Conservation (phyloP, 1,139 yeast genomes). For the Suhomyces bribrorum region DNA sequence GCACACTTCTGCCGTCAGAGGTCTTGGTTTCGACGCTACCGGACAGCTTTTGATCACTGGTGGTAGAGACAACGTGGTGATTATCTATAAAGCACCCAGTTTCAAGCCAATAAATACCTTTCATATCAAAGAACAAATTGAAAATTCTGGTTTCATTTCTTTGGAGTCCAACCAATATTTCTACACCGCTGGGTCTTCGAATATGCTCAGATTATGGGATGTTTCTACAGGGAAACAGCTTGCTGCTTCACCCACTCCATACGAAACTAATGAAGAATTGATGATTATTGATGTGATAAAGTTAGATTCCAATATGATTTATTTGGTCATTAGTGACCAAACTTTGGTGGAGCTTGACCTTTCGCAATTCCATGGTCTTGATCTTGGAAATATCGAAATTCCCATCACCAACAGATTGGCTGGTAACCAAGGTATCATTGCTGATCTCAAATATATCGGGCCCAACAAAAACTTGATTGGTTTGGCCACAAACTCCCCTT, state of each 20-base stretch:
- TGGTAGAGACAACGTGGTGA: conserved; percentile 83
- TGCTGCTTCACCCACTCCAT: conserved; percentile 51
- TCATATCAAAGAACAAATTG: conserved; percentile 78
- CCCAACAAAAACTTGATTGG: conserved; percentile 61
- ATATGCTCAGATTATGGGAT: conserved; percentile 65
- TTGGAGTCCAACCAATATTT: conserved; percentile 39
- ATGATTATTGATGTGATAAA: conserved; percentile 59
- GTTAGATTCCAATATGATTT: conserved; percentile 25
- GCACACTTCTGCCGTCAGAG: conserved; percentile 86
- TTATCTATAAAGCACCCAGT: conserved; percentile 56
- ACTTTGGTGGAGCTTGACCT: conserved; percentile 61
- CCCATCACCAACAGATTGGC: conserved; percentile 61
- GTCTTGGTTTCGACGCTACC: conserved; percentile 61
- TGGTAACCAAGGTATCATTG: conserved; percentile 95
- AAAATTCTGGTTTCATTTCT: conserved; percentile 67
- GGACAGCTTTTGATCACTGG: conserved; percentile 70
- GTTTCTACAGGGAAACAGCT: conserved; percentile 36
- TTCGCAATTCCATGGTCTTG: conserved; percentile 14
- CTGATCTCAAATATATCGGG: conserved; percentile 80
- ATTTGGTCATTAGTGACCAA: conserved; percentile 76
- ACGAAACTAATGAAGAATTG: conserved; percentile 66
- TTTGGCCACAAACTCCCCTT: conserved; percentile 93
- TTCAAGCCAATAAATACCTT: conserved; percentile 64
- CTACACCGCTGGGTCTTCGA: conserved; percentile 83
- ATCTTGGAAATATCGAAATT: conserved; percentile 32